Conservation (phyloP, 371 early-diverging fungal genomes). For the Rhizopus arrhizus region DNA sequence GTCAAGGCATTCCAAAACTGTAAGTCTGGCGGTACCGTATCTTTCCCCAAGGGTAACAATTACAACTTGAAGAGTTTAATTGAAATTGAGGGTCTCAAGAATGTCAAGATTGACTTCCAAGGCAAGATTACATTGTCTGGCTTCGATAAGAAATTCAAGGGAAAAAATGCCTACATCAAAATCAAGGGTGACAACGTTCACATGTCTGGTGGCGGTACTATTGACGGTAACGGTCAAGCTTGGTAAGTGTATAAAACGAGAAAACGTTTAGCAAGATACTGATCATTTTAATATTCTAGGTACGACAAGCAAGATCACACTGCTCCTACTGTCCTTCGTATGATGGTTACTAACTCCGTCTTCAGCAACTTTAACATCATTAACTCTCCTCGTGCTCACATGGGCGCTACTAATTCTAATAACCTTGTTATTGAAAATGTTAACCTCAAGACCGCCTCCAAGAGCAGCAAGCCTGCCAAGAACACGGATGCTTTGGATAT, state of each 20-base stretch:
- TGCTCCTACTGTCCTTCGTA: conserved; percentile 39
- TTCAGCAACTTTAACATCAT: conserved; percentile 38
- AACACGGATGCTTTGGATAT: conserved; percentile 41
- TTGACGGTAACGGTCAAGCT: conserved; percentile 37
- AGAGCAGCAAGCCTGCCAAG: conserved; percentile 25
- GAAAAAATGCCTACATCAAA: conserved; percentile 30
- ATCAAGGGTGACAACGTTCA: conserved; percentile 33
- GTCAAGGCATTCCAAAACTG: conserved; percentile 32
- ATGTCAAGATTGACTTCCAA: conserved; percentile 35
- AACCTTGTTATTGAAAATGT: conserved; percentile 32
- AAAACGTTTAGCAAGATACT: too few species aligned
- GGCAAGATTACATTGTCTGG: conserved; percentile 32
- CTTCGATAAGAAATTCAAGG: conserved; percentile 27
- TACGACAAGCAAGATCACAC: conserved; percentile 22
- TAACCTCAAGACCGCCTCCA: conserved; percentile 32
- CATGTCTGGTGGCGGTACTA: conserved; percentile 31
- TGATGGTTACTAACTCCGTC: conserved; percentile 32
- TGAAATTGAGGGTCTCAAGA: conserved; percentile 23
- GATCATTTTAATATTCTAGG: too few species aligned
- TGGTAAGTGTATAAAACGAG: conserved; percentile 31
- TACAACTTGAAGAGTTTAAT: conserved; percentile 10
- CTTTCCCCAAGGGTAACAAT: conserved; percentile 28
- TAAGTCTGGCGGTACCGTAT: conserved; percentile 37
- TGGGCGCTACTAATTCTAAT: conserved; percentile 32
- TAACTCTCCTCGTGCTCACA: conserved; percentile 36